Evolutionary conservation across 1,139 yeast genomes (phyloP).

Genomic region (Hyphopichia fennica): DNA sequence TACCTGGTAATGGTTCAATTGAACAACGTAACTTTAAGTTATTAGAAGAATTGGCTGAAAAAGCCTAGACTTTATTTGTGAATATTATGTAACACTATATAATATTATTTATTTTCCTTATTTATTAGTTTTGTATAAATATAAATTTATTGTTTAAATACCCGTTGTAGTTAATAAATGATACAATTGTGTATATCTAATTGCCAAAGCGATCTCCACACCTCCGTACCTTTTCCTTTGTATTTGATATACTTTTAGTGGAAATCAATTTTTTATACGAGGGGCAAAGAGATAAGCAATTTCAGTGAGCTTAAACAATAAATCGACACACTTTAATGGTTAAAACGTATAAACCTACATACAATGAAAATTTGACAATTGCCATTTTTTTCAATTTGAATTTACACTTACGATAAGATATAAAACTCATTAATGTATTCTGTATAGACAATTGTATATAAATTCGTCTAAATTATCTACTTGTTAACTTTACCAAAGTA

Average conservation of each 20-base stretch:
- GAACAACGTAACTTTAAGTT: conserved; percentile 77
- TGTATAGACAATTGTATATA: background rate
- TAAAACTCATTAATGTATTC: background rate
- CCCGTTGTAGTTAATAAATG: too few species aligned
- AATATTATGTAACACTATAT: background rate
- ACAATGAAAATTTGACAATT: too few species aligned
- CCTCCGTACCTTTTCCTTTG: background rate
- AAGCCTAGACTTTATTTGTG: conserved; percentile 28
- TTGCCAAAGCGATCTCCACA: too few species aligned
- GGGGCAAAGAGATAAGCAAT: background rate
- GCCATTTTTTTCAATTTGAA: too few species aligned
- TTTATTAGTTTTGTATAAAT: background rate
- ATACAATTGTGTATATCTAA: too few species aligned
- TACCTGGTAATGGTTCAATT: conserved; percentile 94
- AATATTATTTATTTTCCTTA: too few species aligned
- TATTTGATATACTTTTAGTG: background rate
- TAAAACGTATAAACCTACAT: too few species aligned
- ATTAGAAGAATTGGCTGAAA: conserved; percentile 71
- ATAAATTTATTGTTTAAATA: background rate
- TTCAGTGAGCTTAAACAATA: too few species aligned
- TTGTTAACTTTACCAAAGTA: conserved; percentile 67
- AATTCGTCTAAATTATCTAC: conserved; percentile 1
- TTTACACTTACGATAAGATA: too few species aligned
- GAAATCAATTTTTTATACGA: background rate
- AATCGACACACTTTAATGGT: too few species aligned